Percentiles rank a stretch among this genome's conserved stretches.
Evolutionary conservation across 2,329 filamentous ascomycete genomes (phyloP).

Genomic region (Thielaviopsis populi): DNA sequence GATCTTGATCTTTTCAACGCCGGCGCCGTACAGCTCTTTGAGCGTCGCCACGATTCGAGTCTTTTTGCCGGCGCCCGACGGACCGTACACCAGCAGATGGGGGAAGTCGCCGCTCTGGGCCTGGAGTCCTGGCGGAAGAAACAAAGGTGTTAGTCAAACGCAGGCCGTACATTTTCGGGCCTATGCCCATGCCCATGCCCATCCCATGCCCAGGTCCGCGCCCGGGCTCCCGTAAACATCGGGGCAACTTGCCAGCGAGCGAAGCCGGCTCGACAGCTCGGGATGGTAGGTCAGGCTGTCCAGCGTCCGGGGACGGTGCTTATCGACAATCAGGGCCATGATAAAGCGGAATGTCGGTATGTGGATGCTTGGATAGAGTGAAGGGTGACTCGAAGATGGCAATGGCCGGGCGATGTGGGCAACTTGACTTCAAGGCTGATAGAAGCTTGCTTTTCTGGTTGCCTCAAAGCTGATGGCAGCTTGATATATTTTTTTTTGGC

Average conservation of each 20-base stretch:
- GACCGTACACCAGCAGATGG: slow-evolving; percentile 91
- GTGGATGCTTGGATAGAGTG: neutral
- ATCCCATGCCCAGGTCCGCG: no score
- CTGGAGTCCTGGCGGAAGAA: slow-evolving; percentile 32
- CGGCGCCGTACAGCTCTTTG: slow-evolving; percentile 86
- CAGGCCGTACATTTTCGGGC: neutral
- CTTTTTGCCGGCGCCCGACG: slow-evolving; percentile 94
- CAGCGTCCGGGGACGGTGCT: slow-evolving; percentile 57
- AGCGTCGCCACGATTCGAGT: slow-evolving; percentile 90
- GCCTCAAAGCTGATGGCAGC: neutral
- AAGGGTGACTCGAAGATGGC: neutral
- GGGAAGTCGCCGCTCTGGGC: slow-evolving; percentile 96
- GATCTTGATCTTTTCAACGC: slow-evolving; percentile 99
- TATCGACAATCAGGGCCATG: slow-evolving; percentile 59
- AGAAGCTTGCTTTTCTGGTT: no score
- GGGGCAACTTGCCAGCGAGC: slow-evolving; percentile 53
- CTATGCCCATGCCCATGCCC: no score
- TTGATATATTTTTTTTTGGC: neutral
- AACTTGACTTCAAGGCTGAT: neutral
- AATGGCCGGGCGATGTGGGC: neutral
- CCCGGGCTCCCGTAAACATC: neutral
- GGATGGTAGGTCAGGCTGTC: slow-evolving; percentile 73
- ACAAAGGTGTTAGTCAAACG: neutral
- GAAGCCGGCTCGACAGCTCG: slow-evolving; percentile 73
- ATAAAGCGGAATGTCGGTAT: neutral